Evolutionary conservation across 2,329 filamentous ascomycete species (phyloP).

Genomic region (Pyrenophora graminea): DNA sequence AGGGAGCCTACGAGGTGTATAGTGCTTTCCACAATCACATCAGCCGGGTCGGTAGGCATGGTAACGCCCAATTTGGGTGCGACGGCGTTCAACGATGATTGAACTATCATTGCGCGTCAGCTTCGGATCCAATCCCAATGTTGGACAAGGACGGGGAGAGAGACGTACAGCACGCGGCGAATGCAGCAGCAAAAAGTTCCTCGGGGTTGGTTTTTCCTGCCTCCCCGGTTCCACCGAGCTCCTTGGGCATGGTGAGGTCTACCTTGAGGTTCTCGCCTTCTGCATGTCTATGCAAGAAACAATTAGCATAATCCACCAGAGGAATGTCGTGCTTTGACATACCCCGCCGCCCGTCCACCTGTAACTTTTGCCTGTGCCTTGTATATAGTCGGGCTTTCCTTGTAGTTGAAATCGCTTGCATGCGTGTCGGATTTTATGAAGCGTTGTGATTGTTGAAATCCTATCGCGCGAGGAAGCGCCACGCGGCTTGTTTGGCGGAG

Average conservation of each 20-base stretch:
- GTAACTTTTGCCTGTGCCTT: slow-evolving; percentile 46
- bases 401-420: slow-evolving; percentile 11
- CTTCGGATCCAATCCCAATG: no score
- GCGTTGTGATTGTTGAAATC: slow-evolving; percentile 47
- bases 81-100: slow-evolving; percentile 53
- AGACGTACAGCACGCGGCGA: slow-evolving; percentile 49
- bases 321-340: neutral
- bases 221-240: slow-evolving; percentile 50
- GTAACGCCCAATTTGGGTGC: slow-evolving; percentile 49
- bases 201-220: slow-evolving; percentile 50
- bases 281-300: slow-evolving; percentile 25
- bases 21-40: slow-evolving; percentile 48
- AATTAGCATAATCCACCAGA: neutral
- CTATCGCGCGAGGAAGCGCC: slow-evolving; percentile 23
- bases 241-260: slow-evolving; percentile 52
- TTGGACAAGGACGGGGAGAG: no score
- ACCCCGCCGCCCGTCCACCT: slow-evolving; percentile 45
- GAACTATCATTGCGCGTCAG: slow-evolving; percentile 16
- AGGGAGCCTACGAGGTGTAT: slow-evolving; percentile 53
- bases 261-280: slow-evolving; percentile 43
- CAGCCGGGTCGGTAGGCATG: slow-evolving; percentile 47
- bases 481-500: slow-evolving; percentile 18
- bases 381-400: slow-evolving; percentile 22
- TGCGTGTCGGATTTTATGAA: slow-evolving; percentile 17
- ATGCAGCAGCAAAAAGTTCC: slow-evolving; percentile 55